phyloP scores from a whole-genome alignment of 2,329 filamentous ascomycete genomes.

The Neonectria magnoliae region DNA sequence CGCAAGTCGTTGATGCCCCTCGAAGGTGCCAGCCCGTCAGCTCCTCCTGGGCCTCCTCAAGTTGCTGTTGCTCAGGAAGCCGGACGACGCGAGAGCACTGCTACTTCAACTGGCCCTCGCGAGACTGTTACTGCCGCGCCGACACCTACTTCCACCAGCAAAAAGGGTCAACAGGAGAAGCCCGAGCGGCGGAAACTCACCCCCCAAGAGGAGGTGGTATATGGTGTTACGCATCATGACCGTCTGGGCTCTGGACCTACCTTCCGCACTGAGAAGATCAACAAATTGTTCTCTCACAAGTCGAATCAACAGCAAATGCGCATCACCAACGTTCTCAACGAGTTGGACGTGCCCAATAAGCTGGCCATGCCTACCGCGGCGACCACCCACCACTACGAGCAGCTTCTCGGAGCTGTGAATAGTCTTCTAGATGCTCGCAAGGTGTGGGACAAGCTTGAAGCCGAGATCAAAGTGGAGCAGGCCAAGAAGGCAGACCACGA shows the following conservation, averaged over 20 bases:
- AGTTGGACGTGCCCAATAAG: constrained; percentile 75
- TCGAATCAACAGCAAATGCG: constrained; percentile 79
- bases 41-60: constrained; percentile 50
- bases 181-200: constrained; percentile 75
- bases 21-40: constrained; percentile 62
- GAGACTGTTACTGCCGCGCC: constrained; percentile 47
- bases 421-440: constrained; percentile 78
- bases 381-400: constrained; percentile 77
- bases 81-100: constrained; percentile 64
- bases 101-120: constrained; percentile 54
- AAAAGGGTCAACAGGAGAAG: constrained; percentile 56
- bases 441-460: constrained; percentile 78
- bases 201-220: constrained; percentile 78
- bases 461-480: constrained; percentile 71
- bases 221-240: constrained; percentile 87
- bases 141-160: constrained; percentile 54
- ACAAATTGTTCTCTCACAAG: constrained; percentile 82
- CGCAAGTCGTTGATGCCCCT: constrained; percentile 75
- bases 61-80: constrained; percentile 43
- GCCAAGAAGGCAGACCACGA: constrained; percentile 65
- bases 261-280: constrained; percentile 86
- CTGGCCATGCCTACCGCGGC: constrained; percentile 79
- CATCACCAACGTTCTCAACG: constrained; percentile 76
- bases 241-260: constrained; percentile 86
- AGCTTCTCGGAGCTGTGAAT: constrained; percentile 73